These are phyloP conservation scores for Phoenix roebelenii DNA, from an alignment of 176 grass and related monocot genomes.

Conservation along the genomic window DNA sequence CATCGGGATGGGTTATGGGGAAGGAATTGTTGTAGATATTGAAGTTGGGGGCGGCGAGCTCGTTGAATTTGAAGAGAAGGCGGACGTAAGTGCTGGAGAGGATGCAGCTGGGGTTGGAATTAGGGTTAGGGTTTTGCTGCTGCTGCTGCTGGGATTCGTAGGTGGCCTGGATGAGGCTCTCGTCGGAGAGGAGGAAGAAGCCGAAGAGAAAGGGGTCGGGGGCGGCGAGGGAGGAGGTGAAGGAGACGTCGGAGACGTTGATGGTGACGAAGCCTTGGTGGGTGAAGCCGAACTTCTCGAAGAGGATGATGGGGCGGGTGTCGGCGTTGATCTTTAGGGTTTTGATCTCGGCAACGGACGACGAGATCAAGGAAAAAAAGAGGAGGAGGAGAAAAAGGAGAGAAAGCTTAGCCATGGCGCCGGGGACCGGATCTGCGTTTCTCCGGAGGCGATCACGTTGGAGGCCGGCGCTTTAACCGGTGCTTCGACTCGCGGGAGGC, in stretches of 20 bases:
- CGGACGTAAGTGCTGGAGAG: slow-evolving; percentile 64
- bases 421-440: slow-evolving; percentile 42
- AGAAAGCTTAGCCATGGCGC: slow-evolving; percentile 12
- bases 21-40: slow-evolving; percentile 26
- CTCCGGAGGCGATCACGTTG: no score
- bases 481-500: no score
- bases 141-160: slow-evolving; percentile 62
- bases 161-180: slow-evolving; percentile 81
- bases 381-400: slow-evolving; percentile 25
- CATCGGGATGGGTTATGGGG: slow-evolving; percentile 58
- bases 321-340: slow-evolving; percentile 46
- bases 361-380: slow-evolving; percentile 13
- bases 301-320: slow-evolving; percentile 58
- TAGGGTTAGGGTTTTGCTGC: slow-evolving; percentile 25
- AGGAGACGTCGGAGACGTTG: slow-evolving; percentile 30
- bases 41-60: not conserved
- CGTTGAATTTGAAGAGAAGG: slow-evolving; percentile 50
- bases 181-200: slow-evolving; percentile 93
- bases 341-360: slow-evolving; percentile 81
- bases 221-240: slow-evolving; percentile 32
- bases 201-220: slow-evolving; percentile 41
- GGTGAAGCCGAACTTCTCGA: slow-evolving; percentile 98
- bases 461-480: no score
- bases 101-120: slow-evolving; percentile 43
- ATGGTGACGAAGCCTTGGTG: slow-evolving; percentile 40